Evolutionary conservation across 2,329 filamentous ascomycete genomes (phyloP).

Genomic region (Penicillium oxalicum): DNA sequence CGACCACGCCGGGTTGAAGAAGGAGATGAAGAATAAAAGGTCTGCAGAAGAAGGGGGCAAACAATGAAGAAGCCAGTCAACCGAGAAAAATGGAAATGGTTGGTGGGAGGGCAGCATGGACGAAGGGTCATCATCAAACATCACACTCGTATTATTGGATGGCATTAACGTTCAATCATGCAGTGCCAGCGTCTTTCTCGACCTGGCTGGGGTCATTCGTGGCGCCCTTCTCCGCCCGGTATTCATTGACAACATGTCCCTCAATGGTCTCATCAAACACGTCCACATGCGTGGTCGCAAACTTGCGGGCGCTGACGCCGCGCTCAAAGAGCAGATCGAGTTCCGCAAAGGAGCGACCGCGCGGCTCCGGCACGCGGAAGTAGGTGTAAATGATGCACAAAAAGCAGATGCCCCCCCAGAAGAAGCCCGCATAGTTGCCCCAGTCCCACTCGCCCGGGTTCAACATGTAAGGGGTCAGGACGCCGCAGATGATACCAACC

Average conservation of each 20-base stretch:
- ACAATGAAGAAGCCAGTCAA: neutral
- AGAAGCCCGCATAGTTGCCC: constrained; percentile 82
- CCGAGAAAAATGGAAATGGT: neutral
- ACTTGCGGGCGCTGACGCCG: constrained; percentile 65
- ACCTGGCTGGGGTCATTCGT: constrained; percentile 51
- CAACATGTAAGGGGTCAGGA: constrained; percentile 87
- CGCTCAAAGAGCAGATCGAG: constrained; percentile 79
- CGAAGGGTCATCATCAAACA: constrained; percentile 14
- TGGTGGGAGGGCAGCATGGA: neutral
- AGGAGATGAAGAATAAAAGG: neutral
- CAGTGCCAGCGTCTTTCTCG: constrained; percentile 38
- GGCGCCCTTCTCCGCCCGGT: constrained; percentile 41
- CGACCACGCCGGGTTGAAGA: too few species aligned
- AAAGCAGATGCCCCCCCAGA: constrained; percentile 78
- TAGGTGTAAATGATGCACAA: constrained; percentile 74
- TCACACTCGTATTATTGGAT: constrained; percentile 3
- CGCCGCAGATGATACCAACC: constrained; percentile 71
- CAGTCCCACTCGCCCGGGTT: constrained; percentile 84
- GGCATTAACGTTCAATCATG: constrained; percentile 12
- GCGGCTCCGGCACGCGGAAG: constrained; percentile 74
- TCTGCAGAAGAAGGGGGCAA: too few species aligned
- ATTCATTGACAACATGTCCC: constrained; percentile 24
- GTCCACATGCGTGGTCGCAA: constrained; percentile 53
- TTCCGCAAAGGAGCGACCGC: constrained; percentile 76
- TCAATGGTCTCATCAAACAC: constrained; percentile 45